A percentile compares a stretch with the other conserved stretches of the same genome.
Evolutionary conservation across 2,329 filamentous ascomycete species (phyloP).

Genomic region (Penicillium griseofulvum): DNA sequence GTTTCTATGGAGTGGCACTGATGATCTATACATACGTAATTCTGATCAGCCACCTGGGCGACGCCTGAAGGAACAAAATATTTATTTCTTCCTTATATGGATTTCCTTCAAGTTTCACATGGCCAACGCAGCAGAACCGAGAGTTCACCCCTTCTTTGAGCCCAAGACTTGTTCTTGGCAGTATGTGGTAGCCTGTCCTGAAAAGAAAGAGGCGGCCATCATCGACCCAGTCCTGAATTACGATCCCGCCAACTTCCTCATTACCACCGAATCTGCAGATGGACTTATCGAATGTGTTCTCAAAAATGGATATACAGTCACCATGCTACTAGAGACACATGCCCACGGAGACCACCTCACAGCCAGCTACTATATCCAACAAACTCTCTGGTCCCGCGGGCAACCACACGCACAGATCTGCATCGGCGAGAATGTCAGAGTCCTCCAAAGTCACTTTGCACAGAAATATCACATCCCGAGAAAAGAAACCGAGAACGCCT

Average conservation of each 20-base stretch:
- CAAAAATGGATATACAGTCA: slow-evolving; percentile 47
- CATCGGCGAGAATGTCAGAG: slow-evolving; percentile 55
- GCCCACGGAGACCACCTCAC: slow-evolving; percentile 61
- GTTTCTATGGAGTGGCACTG: neutral
- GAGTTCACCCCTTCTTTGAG: slow-evolving; percentile 44
- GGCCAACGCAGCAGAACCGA: slow-evolving; percentile 29
- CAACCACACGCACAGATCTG: slow-evolving; percentile 48
- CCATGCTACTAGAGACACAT: slow-evolving; percentile 59
- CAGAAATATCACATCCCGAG: slow-evolving; percentile 48
- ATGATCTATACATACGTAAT: slow-evolving; percentile 17
- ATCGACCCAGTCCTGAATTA: slow-evolving; percentile 62
- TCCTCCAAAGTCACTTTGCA: slow-evolving; percentile 54
- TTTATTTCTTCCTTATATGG: too few relatives aligned
- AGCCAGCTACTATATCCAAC: slow-evolving; percentile 56
- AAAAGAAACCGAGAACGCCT: slow-evolving; percentile 47
- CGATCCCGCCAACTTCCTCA: slow-evolving; percentile 39
- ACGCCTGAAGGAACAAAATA: too few relatives aligned
- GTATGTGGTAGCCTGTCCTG: slow-evolving; percentile 56
- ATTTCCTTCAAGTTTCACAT: neutral
- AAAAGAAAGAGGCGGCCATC: slow-evolving; percentile 49
- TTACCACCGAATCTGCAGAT: slow-evolving; percentile 54
- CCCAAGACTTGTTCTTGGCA: slow-evolving; percentile 55
- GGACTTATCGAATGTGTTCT: slow-evolving; percentile 45
- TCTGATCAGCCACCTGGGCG: neutral
- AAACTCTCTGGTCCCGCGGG: slow-evolving; percentile 32